These are phyloP conservation scores for Amphirosellinia nigrospora DNA, from an alignment of 495 filamentous ascomycete species.

Conservation along the genomic window DNA sequence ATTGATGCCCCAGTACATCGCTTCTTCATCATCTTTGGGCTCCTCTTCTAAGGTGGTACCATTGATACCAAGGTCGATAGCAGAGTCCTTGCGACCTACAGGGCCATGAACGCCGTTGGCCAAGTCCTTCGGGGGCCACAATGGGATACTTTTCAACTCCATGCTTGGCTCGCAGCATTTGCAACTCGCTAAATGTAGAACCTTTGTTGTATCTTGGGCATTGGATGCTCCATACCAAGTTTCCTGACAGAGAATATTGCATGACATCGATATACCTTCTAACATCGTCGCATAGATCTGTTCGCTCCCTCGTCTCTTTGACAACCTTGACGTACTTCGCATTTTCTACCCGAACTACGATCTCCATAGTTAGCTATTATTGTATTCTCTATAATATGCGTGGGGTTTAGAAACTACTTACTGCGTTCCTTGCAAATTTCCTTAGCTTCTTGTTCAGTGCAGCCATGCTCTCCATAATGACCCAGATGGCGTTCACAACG, in stretches of 20 bases:
- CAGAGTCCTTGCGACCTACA: neutral
- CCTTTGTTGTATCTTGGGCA: constrained; percentile 39
- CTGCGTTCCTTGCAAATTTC: constrained; percentile 27
- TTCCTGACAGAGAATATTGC: constrained; percentile 33
- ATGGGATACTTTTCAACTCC: constrained; percentile 4
- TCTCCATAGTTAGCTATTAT: neutral
- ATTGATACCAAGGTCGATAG: neutral
- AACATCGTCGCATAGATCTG: neutral
- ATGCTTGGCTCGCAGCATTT: neutral
- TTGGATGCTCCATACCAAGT: constrained; percentile 38
- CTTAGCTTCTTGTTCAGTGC: constrained; percentile 35
- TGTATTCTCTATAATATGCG: neutral
- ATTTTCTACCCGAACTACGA: neutral
- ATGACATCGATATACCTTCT: constrained; percentile 35
- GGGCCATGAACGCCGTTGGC: neutral
- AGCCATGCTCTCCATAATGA: constrained; percentile 40
- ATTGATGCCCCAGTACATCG: constrained; percentile 5
- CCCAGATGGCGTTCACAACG: constrained; percentile 47
- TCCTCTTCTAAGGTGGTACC: neutral
- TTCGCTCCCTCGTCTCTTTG: neutral
- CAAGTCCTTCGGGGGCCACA: constrained; percentile 8
- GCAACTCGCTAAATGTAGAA: neutral
- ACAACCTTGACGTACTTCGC: neutral
- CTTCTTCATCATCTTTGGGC: neutral
- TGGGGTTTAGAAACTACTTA: neutral